A percentile compares a stretch with the other conserved stretches of the same genome.
Conservation (phyloP, 2,329 filamentous ascomycete genomes). For the Atkinsonella hypoxylon region DNA sequence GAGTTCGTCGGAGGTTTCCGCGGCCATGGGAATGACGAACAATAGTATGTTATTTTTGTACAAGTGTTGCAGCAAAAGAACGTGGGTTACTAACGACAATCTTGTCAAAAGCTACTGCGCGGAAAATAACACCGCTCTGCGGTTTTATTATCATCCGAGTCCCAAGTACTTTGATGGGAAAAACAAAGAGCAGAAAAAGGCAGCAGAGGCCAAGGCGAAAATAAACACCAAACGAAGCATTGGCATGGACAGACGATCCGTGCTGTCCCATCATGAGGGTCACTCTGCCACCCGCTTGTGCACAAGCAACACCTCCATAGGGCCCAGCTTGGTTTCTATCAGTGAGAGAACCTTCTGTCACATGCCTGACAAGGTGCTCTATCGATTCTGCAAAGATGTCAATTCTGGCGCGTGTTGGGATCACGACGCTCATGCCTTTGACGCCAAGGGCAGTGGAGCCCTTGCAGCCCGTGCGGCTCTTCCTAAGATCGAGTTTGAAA, state of each 20-base stretch:
- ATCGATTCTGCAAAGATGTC: slow-evolving; percentile 1
- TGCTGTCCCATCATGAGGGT: not conserved
- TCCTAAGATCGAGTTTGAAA: not conserved
- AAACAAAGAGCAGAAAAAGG: not conserved
- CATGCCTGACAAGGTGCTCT: slow-evolving; percentile 3
- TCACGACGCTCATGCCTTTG: not conserved
- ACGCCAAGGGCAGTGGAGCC: not conserved
- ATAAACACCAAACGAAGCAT: not conserved
- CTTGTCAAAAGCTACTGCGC: not conserved
- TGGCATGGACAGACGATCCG: not conserved
- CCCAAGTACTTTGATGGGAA: slow-evolving; percentile 2
- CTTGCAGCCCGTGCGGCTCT: not conserved
- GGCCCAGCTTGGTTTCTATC: slow-evolving; percentile 3
- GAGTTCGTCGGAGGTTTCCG: not conserved
- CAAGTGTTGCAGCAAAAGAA: not conserved
- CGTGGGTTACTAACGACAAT: not conserved
- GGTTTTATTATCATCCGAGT: not conserved
- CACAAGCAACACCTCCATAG: not conserved
- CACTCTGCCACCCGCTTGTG: slow-evolving; percentile 2
- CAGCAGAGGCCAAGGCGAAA: not conserved
- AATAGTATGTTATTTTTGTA: not conserved
- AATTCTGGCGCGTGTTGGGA: slow-evolving; percentile 1
- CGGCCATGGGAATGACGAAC: not conserved
- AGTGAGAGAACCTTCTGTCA: slow-evolving; percentile 1
- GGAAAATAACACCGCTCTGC: not conserved